phyloP scores from a whole-genome alignment of 768 basidiomycete species.

The Omphalotus guepiniiformis region DNA sequence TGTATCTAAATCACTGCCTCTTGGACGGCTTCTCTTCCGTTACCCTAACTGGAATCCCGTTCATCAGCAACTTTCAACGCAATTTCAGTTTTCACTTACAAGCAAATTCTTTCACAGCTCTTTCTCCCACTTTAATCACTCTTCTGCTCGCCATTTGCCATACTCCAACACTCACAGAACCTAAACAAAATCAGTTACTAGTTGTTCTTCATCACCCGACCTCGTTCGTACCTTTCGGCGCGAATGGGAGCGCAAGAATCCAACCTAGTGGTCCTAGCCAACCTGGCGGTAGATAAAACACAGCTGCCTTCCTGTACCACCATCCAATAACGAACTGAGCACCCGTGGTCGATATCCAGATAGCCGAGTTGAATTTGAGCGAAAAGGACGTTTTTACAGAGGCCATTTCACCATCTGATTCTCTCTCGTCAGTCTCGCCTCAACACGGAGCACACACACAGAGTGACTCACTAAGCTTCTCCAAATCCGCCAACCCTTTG shows the following conservation, averaged over 20 bases:
- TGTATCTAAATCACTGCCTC: no score
- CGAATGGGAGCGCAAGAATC: conserved; percentile 89
- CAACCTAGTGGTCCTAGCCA: conserved; percentile 90
- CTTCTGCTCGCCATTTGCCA: conserved; percentile 96
- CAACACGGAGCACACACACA: no score
- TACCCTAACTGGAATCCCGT: no score
- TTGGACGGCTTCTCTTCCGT: no score
- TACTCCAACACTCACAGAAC: conserved; percentile 87
- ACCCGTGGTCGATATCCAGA: conserved; percentile 89
- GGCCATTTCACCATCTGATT: conserved; percentile 62
- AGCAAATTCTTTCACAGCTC: conserved; percentile 60
- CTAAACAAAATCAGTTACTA: conserved; percentile 33
- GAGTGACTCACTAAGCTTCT: conserved; percentile 78
- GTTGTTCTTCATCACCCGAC: conserved; percentile 3
- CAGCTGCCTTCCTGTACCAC: conserved; percentile 87
- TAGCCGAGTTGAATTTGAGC: conserved; percentile 61
- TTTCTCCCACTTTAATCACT: conserved; percentile 75
- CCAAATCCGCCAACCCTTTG: conserved; percentile 86
- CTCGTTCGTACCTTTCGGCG: conserved; percentile 67
- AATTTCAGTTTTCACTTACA: no score
- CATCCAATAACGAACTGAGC: conserved; percentile 80
- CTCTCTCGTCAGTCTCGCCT: no score
- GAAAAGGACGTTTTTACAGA: conserved; percentile 59
- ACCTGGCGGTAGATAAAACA: conserved; percentile 87
- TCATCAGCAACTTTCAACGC: no score